A percentile compares a stretch with the other conserved stretches of the same genome.
These are phyloP conservation scores for Hypholoma fasciculare DNA, from an alignment of 768 basidiomycete species.

Conservation along the genomic window DNA sequence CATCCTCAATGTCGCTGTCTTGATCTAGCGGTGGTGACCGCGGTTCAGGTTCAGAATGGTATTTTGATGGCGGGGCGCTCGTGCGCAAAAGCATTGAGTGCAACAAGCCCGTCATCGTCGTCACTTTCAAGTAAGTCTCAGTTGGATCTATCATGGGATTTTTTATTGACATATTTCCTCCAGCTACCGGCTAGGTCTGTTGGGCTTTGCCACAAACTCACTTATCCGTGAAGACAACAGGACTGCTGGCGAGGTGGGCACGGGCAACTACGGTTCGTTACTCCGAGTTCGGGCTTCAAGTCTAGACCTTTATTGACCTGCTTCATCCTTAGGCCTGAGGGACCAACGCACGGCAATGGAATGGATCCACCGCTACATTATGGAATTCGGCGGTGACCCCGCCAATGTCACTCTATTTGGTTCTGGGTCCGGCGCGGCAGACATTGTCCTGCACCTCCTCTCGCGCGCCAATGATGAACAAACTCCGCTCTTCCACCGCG, in stretches of 20 bases:
- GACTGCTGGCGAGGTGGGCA: slow-evolving; percentile 63
- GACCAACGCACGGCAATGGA: slow-evolving; percentile 66
- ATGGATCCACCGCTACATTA: slow-evolving; percentile 62
- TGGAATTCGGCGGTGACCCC: slow-evolving; percentile 69
- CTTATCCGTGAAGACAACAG: slow-evolving; percentile 69
- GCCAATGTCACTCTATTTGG: slow-evolving; percentile 55
- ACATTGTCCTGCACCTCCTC: slow-evolving; percentile 62
- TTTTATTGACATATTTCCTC: slow-evolving; percentile 1
- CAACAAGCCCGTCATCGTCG: slow-evolving; percentile 67
- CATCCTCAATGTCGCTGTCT: slow-evolving; percentile 6
- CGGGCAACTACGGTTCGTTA: slow-evolving; percentile 73
- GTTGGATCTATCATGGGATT: neutral
- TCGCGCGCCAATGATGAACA: slow-evolving; percentile 57
- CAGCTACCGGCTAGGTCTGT: slow-evolving; percentile 76
- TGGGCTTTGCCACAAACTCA: slow-evolving; percentile 73
- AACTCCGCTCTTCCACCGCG: slow-evolving; percentile 66
- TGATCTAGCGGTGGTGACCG: slow-evolving; percentile 62
- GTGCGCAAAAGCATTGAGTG: slow-evolving; percentile 66
- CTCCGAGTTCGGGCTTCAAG: neutral
- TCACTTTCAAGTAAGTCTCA: slow-evolving; percentile 65
- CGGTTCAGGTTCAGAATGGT: slow-evolving; percentile 76
- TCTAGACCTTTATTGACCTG: slow-evolving; percentile 5
- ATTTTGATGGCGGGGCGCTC: slow-evolving; percentile 72
- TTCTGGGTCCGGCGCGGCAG: slow-evolving; percentile 51
- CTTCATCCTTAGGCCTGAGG: slow-evolving; percentile 45